Conservation (phyloP, 495 filamentous ascomycete species). For the Margaritispora aquatica region DNA sequence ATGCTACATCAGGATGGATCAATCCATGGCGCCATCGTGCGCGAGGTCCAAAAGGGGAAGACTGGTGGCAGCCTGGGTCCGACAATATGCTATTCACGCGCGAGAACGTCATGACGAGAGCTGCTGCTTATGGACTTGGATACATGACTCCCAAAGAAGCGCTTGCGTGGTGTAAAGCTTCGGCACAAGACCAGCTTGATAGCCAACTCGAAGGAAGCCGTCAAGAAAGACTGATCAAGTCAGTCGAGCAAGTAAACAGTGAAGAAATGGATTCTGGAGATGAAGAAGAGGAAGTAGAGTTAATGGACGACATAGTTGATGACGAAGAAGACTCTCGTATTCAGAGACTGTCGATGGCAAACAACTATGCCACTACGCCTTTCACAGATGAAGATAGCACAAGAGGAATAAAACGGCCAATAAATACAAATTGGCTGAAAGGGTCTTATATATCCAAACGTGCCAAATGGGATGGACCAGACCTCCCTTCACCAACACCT, state of each 20-base stretch:
- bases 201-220: background rate
- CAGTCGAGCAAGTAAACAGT: background rate
- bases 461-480: conserved; percentile 17
- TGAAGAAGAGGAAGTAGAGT: background rate
- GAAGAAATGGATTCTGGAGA: background rate
- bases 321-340: background rate
- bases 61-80: conserved; percentile 19
- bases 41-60: background rate
- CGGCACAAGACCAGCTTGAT: conserved; percentile 8
- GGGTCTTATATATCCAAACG: conserved; percentile 21
- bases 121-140: conserved; percentile 17
- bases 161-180: conserved; percentile 18
- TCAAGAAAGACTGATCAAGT: background rate
- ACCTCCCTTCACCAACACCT: conserved; percentile 17
- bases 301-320: background rate
- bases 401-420: conserved; percentile 11
- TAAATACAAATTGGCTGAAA: conserved; percentile 19
- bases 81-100: conserved; percentile 20
- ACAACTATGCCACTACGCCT: background rate
- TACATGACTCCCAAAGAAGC: conserved; percentile 16
- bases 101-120: conserved; percentile 18
- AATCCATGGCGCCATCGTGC: conserved; percentile 21
- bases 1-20: conserved; percentile 13
- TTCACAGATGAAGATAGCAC: background rate
- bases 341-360: background rate